A percentile compares a stretch with the other conserved stretches of the same genome.
phyloP scores from a whole-genome alignment of 2,329 filamentous ascomycete species.

The Aspergillus nomiae region DNA sequence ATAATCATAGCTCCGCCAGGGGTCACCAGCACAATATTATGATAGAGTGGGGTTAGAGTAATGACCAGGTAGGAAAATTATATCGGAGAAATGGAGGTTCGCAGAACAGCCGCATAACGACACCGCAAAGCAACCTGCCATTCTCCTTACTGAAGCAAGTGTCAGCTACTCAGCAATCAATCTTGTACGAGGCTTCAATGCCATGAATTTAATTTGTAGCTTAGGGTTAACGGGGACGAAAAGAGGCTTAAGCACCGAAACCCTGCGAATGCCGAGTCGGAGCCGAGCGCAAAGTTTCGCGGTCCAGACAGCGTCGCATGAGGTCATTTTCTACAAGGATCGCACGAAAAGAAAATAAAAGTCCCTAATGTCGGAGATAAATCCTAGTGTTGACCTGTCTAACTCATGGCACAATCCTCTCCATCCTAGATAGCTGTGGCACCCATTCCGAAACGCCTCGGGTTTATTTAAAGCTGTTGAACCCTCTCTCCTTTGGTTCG shows the following conservation, averaged over 20 bases:
- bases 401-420: background rate
- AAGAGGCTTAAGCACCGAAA: background rate
- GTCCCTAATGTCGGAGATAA: slow-evolving; percentile 1
- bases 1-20: background rate
- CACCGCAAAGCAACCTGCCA: background rate
- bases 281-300: background rate
- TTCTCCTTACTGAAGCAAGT: background rate
- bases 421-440: background rate
- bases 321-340: slow-evolving; percentile 1
- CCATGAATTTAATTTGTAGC: background rate
- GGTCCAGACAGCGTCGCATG: slow-evolving; percentile 1
- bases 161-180: background rate
- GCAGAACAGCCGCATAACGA: background rate
- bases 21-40: background rate
- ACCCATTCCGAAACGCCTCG: background rate
- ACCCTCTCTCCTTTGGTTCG: background rate
- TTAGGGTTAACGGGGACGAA: background rate
- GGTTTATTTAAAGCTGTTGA: background rate
- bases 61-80: background rate
- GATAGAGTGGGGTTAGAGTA: background rate
- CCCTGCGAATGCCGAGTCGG: background rate
- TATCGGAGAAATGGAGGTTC: background rate
- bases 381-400: background rate
- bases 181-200: background rate
- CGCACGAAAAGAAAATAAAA: background rate